Evolutionary conservation across 345 rosid species (phyloP).

Genomic region (Pugionium dolabratum): DNA sequence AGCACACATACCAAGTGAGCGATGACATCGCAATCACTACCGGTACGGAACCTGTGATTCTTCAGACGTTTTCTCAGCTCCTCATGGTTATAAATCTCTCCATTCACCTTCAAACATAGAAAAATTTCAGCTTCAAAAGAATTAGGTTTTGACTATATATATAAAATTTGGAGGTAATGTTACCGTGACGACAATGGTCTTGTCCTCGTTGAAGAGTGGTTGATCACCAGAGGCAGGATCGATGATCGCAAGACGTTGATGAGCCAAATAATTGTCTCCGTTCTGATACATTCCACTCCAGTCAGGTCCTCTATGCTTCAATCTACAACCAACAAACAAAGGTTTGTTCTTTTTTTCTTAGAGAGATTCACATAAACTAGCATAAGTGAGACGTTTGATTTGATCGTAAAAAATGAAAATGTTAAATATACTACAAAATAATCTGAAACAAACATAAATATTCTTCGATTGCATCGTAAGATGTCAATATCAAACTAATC

Average conservation of each 20-base stretch:
- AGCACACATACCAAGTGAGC: slow-evolving; percentile 71
- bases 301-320: slow-evolving; percentile 98
- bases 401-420: not conserved
- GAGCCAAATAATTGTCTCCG: slow-evolving; percentile 72
- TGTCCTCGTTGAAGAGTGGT: slow-evolving; percentile 88
- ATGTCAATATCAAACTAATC: slow-evolving; percentile 10
- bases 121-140: not conserved
- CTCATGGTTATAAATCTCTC: slow-evolving; percentile 96
- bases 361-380: not conserved
- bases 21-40: slow-evolving; percentile 94
- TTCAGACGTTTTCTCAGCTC: slow-evolving; percentile 60
- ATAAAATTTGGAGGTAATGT: not conserved
- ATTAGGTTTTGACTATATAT: not conserved
- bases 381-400: slow-evolving; percentile 15
- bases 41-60: slow-evolving; percentile 77
- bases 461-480: not conserved
- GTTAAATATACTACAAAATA: not conserved
- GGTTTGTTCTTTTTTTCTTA: not conserved
- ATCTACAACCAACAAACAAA: slow-evolving; percentile 44
- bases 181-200: slow-evolving; percentile 80
- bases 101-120: slow-evolving; percentile 61
- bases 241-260: slow-evolving; percentile 85
- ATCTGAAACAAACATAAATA: not conserved
- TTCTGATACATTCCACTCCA: slow-evolving; percentile 94
- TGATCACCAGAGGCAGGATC: slow-evolving; percentile 98